Percentiles rank a stretch among this genome's conserved stretches.
Conservation (phyloP, 768 basidiomycete species). For the Tulasnella calospora region DNA sequence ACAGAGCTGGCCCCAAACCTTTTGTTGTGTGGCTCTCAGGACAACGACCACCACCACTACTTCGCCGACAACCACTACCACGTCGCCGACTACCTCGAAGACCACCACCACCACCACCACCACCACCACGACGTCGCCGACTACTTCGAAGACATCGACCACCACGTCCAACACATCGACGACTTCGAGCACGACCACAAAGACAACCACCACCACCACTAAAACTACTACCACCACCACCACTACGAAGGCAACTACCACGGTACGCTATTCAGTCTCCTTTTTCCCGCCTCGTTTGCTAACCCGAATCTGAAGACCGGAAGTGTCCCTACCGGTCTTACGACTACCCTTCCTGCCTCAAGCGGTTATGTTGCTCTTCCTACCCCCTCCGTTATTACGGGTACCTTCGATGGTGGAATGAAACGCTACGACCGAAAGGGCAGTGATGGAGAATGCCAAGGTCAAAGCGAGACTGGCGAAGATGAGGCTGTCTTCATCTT, state of each 20-base stretch:
- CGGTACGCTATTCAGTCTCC: not conserved
- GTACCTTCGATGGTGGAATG: slow-evolving; percentile 25
- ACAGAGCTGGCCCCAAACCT: not conserved
- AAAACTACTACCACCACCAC: not conserved
- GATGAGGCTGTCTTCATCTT: not conserved
- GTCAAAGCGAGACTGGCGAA: not conserved
- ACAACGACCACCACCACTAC: not conserved
- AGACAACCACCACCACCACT: not conserved
- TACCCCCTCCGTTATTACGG: slow-evolving; percentile 18
- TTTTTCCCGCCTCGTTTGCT: not conserved
- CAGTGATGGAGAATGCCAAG: slow-evolving; percentile 16
- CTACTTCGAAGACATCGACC: not conserved
- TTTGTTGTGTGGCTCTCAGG: not conserved
- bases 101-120: not conserved
- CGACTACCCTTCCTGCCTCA: not conserved
- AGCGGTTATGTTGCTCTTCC: not conserved
- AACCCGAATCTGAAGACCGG: not conserved
- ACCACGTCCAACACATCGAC: not conserved
- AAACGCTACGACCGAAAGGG: slow-evolving; percentile 23
- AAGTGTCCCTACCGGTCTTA: not conserved
- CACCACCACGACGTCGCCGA: not conserved
- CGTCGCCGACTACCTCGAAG: not conserved
- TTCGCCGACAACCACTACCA: not conserved
- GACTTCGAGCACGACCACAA: not conserved
- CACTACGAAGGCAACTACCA: not conserved